These are phyloP conservation scores for Xylaria sp. DNA, from an alignment of 2,329 filamentous ascomycete genomes.

Conservation along the genomic window DNA sequence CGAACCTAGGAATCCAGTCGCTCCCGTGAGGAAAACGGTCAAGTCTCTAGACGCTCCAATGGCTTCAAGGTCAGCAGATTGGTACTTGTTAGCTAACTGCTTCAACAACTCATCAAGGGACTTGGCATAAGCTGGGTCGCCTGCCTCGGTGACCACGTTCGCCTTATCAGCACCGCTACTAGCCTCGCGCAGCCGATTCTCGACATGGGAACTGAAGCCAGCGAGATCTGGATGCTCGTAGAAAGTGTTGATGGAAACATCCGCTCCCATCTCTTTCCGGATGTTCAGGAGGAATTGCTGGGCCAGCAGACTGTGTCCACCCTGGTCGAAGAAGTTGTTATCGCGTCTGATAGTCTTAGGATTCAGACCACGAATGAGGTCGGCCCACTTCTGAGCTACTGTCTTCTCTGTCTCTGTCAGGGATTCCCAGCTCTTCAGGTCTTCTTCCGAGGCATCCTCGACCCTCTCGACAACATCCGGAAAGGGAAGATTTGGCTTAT, in stretches of 20 bases:
- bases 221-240: slow-evolving; percentile 63
- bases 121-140: slow-evolving; percentile 51
- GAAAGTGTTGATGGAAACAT: slow-evolving; percentile 71
- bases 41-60: slow-evolving; percentile 26
- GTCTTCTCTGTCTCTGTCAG: slow-evolving; percentile 61
- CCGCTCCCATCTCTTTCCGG: slow-evolving; percentile 42
- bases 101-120: slow-evolving; percentile 51
- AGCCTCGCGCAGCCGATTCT: slow-evolving; percentile 37
- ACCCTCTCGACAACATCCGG: slow-evolving; percentile 71
- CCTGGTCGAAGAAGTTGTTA: slow-evolving; percentile 75
- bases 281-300: slow-evolving; percentile 79
- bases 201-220: slow-evolving; percentile 56
- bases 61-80: slow-evolving; percentile 31
- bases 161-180: slow-evolving; percentile 15
- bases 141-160: slow-evolving; percentile 36
- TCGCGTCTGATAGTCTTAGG: slow-evolving; percentile 63
- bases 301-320: slow-evolving; percentile 79
- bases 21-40: slow-evolving; percentile 82
- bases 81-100: slow-evolving; percentile 43
- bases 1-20: slow-evolving; percentile 85
- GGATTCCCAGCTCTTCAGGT: slow-evolving; percentile 46
- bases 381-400: slow-evolving; percentile 74
- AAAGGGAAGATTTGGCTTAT: slow-evolving; percentile 79
- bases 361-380: slow-evolving; percentile 68
- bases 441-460: slow-evolving; percentile 47